Evolutionary conservation across 1,139 yeast species (phyloP), one percentile per base, ranked within the genome.

Genomic region (Lodderomyces theae): DNA sequence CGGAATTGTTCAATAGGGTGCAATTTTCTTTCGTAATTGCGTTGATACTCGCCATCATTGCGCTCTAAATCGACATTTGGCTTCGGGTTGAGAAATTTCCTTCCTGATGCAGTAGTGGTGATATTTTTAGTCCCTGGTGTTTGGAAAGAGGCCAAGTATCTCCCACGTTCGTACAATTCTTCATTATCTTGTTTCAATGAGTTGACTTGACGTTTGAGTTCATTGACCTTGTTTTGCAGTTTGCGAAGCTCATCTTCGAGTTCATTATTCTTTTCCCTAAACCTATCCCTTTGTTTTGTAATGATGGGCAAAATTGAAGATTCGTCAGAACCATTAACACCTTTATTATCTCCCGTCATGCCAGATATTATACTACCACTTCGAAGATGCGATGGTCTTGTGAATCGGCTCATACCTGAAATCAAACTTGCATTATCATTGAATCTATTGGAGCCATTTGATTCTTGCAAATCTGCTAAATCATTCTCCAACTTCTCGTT

Each of bases 261-360:
- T 56, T 88, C 96, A 42, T 76, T 77, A 53, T 85, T 88, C 43
- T 90, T 75, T 23, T 79, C 77, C 52, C 95, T 79, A 69, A 90
- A 89, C 48, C 97, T 71, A 60, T 92, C 97, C 60, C 98, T 79
- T 64, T 92, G 98, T 54, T 92, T 90, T 17, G 97, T 89, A 24
- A 92, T 80, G 40, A 92, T 88, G 0, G 96, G 95, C 36, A 92
- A 64, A 32, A 92, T 82, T 0, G 88, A 75, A 5, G 69, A 57
- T 4, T 30, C 39, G n/a, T 40, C 39, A 24, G 26, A 26, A n/a
- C 29, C 34, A 11, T 39, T 56, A 31, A 37, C 53, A 28, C 62
- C 67, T 3, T 45, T 18, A 7, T 44, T 15, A 10, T 31, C 35
- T 16, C 47, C 42, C 2, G 64, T 60, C n/a, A 48, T 42, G 1